Evolutionary conservation across 1,139 yeast species (phyloP).

Genomic region (Geotrichum bryndzae): DNA sequence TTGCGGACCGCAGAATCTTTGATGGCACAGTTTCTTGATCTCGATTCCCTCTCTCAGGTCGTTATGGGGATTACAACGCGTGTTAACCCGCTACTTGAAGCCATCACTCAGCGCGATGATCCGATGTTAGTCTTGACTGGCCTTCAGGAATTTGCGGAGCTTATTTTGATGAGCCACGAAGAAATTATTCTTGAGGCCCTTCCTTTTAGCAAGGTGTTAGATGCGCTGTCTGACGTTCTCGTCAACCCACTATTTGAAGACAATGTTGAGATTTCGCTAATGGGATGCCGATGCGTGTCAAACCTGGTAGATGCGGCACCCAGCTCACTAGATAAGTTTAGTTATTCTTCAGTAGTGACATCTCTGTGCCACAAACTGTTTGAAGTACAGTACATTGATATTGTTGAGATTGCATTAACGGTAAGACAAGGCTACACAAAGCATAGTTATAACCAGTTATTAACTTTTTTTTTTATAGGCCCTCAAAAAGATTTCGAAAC

Average conservation of each 20-base stretch:
- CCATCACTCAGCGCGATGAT: slow-evolving; percentile 37
- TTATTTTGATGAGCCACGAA: slow-evolving; percentile 36
- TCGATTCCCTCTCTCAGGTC: slow-evolving; percentile 17
- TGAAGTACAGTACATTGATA: slow-evolving; percentile 78
- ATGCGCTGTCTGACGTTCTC: slow-evolving; percentile 53
- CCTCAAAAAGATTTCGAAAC: slow-evolving; percentile 35
- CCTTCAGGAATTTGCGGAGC: slow-evolving; percentile 37
- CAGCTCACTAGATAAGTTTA: slow-evolving; percentile 59
- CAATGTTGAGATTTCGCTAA: slow-evolving; percentile 71
- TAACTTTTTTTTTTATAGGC: slow-evolving; percentile 23
- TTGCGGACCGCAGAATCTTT: slow-evolving; percentile 25
- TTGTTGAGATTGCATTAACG: slow-evolving; percentile 87
- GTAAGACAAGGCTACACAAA: slow-evolving; percentile 37
- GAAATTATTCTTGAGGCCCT: slow-evolving; percentile 37
- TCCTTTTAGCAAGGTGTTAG: slow-evolving; percentile 55
- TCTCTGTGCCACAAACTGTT: slow-evolving; percentile 59
- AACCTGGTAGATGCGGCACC: slow-evolving; percentile 74
- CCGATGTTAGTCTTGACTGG: slow-evolving; percentile 42
- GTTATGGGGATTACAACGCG: slow-evolving; percentile 26
- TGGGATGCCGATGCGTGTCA: slow-evolving; percentile 79
- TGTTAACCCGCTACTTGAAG: slow-evolving; percentile 28
- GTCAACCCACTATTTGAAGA: slow-evolving; percentile 53
- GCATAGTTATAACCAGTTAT: not conserved
- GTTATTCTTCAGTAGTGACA: slow-evolving; percentile 61
- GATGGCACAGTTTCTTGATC: slow-evolving; percentile 13